Percentiles rank a stretch among this genome's conserved stretches.
phyloP scores from a whole-genome alignment of 495 filamentous ascomycete genomes.

The Penicillium daleae region DNA sequence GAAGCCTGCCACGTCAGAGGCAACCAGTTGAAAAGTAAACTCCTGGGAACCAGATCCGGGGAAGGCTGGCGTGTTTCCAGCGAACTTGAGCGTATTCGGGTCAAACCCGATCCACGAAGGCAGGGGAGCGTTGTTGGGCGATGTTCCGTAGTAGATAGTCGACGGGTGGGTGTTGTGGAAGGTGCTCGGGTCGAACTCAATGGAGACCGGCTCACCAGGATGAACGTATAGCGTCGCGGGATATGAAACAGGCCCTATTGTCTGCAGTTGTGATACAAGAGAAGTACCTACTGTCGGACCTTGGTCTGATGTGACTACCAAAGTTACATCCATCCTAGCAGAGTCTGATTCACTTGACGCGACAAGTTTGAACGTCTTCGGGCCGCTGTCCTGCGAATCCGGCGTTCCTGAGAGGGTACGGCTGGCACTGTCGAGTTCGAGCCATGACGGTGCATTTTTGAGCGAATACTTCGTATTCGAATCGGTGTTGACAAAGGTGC shows the following conservation, averaged over 20 bases:
- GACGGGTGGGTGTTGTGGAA: constrained; percentile 51
- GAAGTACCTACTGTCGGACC: constrained; percentile 53
- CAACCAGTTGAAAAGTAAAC: constrained; percentile 75
- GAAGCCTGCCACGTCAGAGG: constrained; percentile 80
- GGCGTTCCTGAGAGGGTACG: constrained; percentile 71
- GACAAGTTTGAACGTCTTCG: constrained; percentile 58
- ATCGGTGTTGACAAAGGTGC: constrained; percentile 64
- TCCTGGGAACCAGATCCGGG: constrained; percentile 68
- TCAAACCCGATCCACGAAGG: constrained; percentile 89
- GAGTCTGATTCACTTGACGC: constrained; percentile 64
- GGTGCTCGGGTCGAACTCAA: constrained; percentile 52
- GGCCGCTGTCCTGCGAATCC: constrained; percentile 55
- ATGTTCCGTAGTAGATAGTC: constrained; percentile 75
- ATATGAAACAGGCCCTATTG: constrained; percentile 48
- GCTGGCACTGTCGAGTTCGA: constrained; percentile 63
- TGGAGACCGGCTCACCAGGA: constrained; percentile 47
- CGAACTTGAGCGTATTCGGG: constrained; percentile 63
- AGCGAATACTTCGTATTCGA: constrained; percentile 64
- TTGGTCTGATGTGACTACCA: constrained; percentile 61
- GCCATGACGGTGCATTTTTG: constrained; percentile 66
- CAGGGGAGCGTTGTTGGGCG: constrained; percentile 75
- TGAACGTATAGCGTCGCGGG: constrained; percentile 51
- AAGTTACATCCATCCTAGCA: constrained; percentile 58
- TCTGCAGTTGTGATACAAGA: constrained; percentile 51
- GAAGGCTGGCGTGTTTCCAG: constrained; percentile 71